Conservation (phyloP, 2,329 filamentous ascomycete species). For the Mycosphaerella sp. region DNA sequence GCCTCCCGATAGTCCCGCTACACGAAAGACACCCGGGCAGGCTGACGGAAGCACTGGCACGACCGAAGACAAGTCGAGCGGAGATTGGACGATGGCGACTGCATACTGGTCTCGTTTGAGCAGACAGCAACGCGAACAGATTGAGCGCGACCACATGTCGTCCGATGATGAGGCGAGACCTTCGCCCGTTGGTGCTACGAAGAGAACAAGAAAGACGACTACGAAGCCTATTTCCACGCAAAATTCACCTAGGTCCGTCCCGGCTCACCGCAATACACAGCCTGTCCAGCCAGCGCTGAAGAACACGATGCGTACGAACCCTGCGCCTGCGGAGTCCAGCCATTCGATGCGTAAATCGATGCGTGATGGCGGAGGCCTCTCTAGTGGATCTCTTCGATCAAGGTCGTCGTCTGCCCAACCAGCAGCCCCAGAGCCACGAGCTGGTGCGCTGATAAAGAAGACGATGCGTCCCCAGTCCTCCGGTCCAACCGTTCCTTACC, state of each 20-base stretch:
- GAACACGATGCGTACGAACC: constrained; percentile 34
- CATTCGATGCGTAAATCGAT: constrained; percentile 37
- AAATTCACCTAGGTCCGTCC: constrained; percentile 8
- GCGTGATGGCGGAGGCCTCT: constrained; percentile 33
- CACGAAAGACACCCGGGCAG: constrained; percentile 13
- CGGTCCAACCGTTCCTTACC: constrained; percentile 2
- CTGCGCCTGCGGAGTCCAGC: constrained; percentile 18
- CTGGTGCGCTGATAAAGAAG: constrained; percentile 13
- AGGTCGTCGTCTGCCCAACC: constrained; percentile 18
- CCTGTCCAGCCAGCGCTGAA: constrained; percentile 39
- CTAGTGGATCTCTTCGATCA: constrained; percentile 27
- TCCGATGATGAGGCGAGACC: constrained; percentile 29
- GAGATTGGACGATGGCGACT: constrained; percentile 62
- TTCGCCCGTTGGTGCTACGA: constrained; percentile 30
- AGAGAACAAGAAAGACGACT: constrained; percentile 39
- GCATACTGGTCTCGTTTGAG: constrained; percentile 64
- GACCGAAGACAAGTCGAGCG: constrained; percentile 1
- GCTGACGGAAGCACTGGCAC: neutral
- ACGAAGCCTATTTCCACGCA: constrained; percentile 15
- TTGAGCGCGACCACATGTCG: constrained; percentile 49
- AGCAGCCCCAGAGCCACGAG: constrained; percentile 13
- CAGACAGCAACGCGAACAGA: constrained; percentile 55
- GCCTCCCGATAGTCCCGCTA: constrained; percentile 27
- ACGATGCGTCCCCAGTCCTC: constrained; percentile 20
- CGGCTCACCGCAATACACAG: constrained; percentile 25